Evolutionary conservation across 139 green algal genomes (phyloP).

Genomic region (Choricystis sp.): DNA sequence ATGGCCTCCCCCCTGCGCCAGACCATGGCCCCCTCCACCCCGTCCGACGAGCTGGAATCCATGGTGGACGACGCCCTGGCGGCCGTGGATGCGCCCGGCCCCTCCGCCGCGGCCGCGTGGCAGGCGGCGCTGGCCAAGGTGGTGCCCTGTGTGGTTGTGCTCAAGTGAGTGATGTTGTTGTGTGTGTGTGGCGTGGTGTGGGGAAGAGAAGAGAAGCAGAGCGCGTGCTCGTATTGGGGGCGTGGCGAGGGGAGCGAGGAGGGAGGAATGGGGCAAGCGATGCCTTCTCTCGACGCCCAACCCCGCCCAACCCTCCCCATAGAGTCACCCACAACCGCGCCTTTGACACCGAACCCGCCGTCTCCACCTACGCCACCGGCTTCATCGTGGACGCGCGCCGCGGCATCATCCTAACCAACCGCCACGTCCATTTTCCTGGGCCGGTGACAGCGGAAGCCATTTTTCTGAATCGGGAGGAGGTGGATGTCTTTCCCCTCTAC

Average conservation of each 20-base stretch:
- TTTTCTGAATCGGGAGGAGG: constrained; percentile 81
- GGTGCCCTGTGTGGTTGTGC: constrained; percentile 33
- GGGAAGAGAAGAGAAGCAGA: too few species aligned
- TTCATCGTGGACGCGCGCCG: constrained; percentile 73
- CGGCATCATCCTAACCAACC: constrained; percentile 81
- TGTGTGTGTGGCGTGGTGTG: not conserved
- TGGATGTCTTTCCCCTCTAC: constrained; percentile 21
- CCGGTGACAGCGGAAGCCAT: constrained; percentile 75
- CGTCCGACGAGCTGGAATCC: too few species aligned
- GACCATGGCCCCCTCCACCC: too few species aligned
- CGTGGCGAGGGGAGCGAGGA: not conserved
- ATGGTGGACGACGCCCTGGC: too few species aligned
- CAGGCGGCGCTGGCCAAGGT: constrained; percentile 36
- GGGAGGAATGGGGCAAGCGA: not conserved
- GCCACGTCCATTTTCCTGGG: constrained; percentile 53
- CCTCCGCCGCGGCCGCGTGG: constrained; percentile 23
- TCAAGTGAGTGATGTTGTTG: constrained; percentile 20
- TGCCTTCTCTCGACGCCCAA: not conserved
- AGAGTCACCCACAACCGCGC: constrained; percentile 49
- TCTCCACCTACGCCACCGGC: constrained; percentile 53
- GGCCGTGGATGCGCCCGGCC: too few species aligned
- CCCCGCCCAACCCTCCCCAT: not conserved
- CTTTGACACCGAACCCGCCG: constrained; percentile 71
- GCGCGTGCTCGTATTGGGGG: not conserved
- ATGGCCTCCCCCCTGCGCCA: too few species aligned